These are phyloP conservation scores for Ogataea zsoltii DNA, from an alignment of 805 yeast genomes.

Conservation along the genomic window DNA sequence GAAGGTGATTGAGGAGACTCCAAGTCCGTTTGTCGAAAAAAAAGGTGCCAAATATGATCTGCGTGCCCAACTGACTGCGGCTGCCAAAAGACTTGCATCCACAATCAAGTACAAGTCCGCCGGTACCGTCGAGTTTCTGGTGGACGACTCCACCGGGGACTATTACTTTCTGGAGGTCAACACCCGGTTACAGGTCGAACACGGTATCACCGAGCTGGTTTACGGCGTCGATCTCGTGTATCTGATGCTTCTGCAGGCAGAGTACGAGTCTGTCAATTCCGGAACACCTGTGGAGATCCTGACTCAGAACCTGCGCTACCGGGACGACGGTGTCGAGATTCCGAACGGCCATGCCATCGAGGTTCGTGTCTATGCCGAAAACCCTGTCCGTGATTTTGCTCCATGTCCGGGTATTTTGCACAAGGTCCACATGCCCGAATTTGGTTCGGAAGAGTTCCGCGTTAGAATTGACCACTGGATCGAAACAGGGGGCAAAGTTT, in stretches of 20 bases:
- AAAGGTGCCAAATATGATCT: conserved; percentile 44
- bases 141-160: conserved; percentile 80
- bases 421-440: conserved; percentile 72
- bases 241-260: conserved; percentile 94
- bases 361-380: conserved; percentile 94
- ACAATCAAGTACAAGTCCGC: conserved; percentile 91
- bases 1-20: conserved; percentile 94
- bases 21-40: conserved; percentile 90
- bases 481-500: conserved; percentile 76
- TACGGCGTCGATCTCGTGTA: conserved; percentile 94
- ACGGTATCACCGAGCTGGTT: conserved; percentile 93
- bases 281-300: conserved; percentile 43
- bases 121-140: conserved; percentile 95
- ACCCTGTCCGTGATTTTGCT: conserved; percentile 89
- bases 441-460: conserved; percentile 39
- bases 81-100: conserved; percentile 81
- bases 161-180: conserved; percentile 95
- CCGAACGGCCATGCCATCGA: conserved; percentile 92
- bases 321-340: conserved; percentile 12
- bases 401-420: conserved; percentile 96
- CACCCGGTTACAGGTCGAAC: conserved; percentile 96
- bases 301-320: conserved; percentile 5
- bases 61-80: conserved; percentile 65
- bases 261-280: conserved; percentile 81
- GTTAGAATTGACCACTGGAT: conserved; percentile 97